These are phyloP conservation scores for Globisporangium megalacanthum DNA, from an alignment of 352 stramenopile species.

Conservation along the genomic window DNA sequence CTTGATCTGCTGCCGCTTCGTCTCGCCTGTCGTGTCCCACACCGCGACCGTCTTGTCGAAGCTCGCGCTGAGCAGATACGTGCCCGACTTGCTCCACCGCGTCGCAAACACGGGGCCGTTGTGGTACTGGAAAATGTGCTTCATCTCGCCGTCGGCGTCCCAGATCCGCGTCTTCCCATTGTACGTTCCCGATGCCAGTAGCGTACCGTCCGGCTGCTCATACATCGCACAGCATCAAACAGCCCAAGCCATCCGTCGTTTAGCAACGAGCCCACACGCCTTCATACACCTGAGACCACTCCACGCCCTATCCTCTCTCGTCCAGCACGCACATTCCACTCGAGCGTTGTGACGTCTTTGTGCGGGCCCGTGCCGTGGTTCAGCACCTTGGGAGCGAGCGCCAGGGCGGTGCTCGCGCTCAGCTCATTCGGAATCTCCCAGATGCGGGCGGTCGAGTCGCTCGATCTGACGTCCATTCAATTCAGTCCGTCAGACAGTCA, in stretches of 20 bases:
- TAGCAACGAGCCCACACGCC: no score
- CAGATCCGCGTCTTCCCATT: constrained; percentile 90
- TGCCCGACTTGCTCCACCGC: constrained; percentile 73
- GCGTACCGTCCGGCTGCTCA: constrained; percentile 76
- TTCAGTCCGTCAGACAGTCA: background rate
- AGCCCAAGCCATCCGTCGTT: background rate
- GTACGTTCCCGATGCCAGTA: constrained; percentile 94
- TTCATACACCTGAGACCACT: background rate
- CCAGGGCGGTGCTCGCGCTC: constrained; percentile 24
- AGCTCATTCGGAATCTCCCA: constrained; percentile 88
- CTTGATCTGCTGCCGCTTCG: constrained; percentile 93
- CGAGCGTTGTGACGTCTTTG: constrained; percentile 98
- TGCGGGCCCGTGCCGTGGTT: constrained; percentile 85
- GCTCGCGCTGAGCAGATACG: constrained; percentile 71
- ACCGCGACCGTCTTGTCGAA: constrained; percentile 86
- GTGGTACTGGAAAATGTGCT: constrained; percentile 80
- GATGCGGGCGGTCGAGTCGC: constrained; percentile 93
- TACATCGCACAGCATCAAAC: background rate
- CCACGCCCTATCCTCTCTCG: background rate
- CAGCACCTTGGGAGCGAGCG: constrained; percentile 46
- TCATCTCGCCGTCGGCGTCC: constrained; percentile 68
- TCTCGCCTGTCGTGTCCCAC: constrained; percentile 82
- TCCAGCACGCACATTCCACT: constrained; percentile 89
- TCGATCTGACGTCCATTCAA: constrained; percentile 41
- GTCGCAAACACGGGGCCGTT: constrained; percentile 84